A percentile compares a stretch with the other conserved stretches of the same genome.
phyloP scores from a whole-genome alignment of 2,329 filamentous ascomycete species.

The Fusarium palustre region DNA sequence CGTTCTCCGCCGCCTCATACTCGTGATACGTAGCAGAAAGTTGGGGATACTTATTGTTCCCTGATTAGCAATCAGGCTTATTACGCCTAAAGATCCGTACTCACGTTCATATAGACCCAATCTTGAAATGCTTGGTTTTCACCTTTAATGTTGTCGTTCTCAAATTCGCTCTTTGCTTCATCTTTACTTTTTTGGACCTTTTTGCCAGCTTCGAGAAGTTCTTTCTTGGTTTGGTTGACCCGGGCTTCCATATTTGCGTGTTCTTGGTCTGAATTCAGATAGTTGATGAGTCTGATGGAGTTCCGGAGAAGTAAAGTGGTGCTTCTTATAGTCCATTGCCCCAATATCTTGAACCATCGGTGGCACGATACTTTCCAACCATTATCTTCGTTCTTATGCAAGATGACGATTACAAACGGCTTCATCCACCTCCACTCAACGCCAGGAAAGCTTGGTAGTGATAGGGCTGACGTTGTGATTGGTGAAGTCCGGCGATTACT shows the following conservation, averaged over 20 bases:
- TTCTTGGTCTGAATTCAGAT: neutral
- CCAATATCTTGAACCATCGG: neutral
- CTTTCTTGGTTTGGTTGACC: neutral
- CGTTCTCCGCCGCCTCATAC: neutral
- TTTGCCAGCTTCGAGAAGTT: neutral
- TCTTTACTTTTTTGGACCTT: neutral
- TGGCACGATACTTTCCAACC: neutral
- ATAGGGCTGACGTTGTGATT: neutral
- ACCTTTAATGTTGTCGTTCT: accelerated
- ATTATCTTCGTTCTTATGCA: neutral
- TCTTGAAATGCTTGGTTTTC: neutral
- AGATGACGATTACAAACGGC: neutral
- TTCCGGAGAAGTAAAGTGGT: neutral
- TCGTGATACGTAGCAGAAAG: accelerated
- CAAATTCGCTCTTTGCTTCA: neutral
- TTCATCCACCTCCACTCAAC: neutral
- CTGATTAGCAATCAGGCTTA: accelerated
- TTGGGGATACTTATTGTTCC: neutral
- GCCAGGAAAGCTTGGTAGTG: neutral
- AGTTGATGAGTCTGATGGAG: neutral
- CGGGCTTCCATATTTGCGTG: neutral
- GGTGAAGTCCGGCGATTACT: neutral
- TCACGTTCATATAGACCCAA: neutral
- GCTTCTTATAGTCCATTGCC: neutral
- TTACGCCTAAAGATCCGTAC: neutral